These are phyloP conservation scores for Dothideomycetes sp. DNA, from an alignment of 2,329 filamentous ascomycete species.

Conservation along the genomic window DNA sequence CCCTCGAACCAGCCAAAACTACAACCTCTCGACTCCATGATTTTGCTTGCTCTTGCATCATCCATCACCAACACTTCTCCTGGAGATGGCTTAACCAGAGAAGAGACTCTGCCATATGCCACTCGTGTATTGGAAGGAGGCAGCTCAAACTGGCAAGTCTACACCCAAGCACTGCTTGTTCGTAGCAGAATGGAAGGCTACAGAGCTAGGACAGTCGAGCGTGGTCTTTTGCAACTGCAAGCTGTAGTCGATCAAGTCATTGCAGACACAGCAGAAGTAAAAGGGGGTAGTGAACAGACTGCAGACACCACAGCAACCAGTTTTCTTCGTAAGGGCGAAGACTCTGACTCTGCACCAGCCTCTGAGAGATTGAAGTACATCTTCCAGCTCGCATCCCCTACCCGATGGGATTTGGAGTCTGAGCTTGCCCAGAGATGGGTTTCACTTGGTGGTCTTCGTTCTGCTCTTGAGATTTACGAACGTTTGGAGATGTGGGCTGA, in stretches of 20 bases:
- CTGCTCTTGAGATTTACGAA: conserved; percentile 93
- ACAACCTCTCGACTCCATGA: conserved; percentile 76
- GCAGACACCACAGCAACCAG: conserved; percentile 49
- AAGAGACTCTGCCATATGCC: conserved; percentile 88
- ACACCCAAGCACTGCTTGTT: conserved; percentile 85
- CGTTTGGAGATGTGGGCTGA: conserved; percentile 90
- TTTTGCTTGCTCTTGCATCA: conserved; percentile 68
- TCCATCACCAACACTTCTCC: conserved; percentile 87
- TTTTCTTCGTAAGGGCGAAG: conserved; percentile 70
- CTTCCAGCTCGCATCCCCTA: conserved; percentile 72
- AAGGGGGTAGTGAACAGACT: conserved; percentile 17
- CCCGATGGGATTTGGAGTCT: conserved; percentile 87
- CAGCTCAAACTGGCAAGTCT: conserved; percentile 94
- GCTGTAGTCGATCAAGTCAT: conserved; percentile 93
- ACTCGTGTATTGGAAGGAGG: conserved; percentile 79
- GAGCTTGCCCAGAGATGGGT: conserved; percentile 93
- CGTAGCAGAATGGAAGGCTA: conserved; percentile 85
- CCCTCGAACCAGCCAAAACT: conserved; percentile 77
- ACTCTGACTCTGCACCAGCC: conserved; percentile 68
- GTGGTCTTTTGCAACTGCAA: conserved; percentile 85
- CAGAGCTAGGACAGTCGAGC: conserved; percentile 75
- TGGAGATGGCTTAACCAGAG: conserved; percentile 74
- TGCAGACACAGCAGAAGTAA: conserved; percentile 58
- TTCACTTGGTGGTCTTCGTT: conserved; percentile 72
- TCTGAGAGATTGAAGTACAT: conserved; percentile 72